Base-by-base conservation (phyloP, 2,329 filamentous ascomycete genomes). In the Clonostachys rosea region DNA sequence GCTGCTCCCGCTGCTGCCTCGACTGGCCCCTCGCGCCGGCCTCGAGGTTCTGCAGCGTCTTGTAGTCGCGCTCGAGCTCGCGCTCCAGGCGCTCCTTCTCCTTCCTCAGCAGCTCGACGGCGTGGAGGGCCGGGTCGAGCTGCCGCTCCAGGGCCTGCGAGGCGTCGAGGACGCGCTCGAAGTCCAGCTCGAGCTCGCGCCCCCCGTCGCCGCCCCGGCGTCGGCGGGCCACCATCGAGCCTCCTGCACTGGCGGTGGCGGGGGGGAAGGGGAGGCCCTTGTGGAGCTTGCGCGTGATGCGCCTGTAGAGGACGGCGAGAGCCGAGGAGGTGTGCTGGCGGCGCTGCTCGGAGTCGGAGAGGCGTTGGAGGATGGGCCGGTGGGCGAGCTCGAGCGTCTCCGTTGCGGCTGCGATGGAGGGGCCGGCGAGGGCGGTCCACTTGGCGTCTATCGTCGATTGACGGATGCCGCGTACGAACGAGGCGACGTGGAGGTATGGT, bases 261-360 rank as follows among this genome's bases (percentile, higher is more conserved):
- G 79, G 81, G 2, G 86, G 86, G 58, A 89, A 87, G n/a, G 83
- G 83, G 45, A 87, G 70, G 11, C 79, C 80, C 34, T 74, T 75
- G 14, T 70, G 63, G 6, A 89, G 66, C 56, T 83, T 84, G 43
- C 70, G 74, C 35, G 76, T 65, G 34, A 89, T 69, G 45, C 75
- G 76, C 39, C 73, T 72, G 8, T 79, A 67, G 24, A 85, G 71
- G 37, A 71, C 70, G 36, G 74, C 69, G 7, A 89, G 68, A 18
- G 78, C 78, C 3, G 74, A 66, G 9, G 79, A 68, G 10, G 82
- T 81, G 48, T 81, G 73, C 14, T 71, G 68, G 49, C 74, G 73
- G 41, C 74, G 69, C 47, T 73, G 62, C 49, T 71, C 65, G 51
- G 74, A 67, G 49, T 67, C 63, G 16, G 75, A 69, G 13, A 84